Base-by-base conservation (phyloP, 1,284 basidiomycete genomes). In the Cryptococcus amylolentus region DNA sequence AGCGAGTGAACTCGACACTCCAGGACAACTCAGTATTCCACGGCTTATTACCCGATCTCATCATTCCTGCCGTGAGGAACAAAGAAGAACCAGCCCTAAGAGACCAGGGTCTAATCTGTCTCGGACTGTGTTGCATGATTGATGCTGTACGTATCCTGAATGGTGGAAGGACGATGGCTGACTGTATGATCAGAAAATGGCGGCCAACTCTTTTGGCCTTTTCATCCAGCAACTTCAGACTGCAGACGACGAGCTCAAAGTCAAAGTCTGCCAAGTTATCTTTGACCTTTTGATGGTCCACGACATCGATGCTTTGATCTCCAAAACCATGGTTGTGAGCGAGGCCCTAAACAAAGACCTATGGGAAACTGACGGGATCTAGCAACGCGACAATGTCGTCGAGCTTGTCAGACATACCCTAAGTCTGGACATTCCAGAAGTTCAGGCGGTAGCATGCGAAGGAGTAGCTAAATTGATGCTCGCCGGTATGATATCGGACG, bases 11-110 rank as follows among this genome's bases (percentile, higher is more conserved):
- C 65, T 86, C 89, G 88, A 88, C 85, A 1, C 86, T 98, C 59
- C 90, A 95, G 71, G 93, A 97, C 66, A 95, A 98, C 76, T 91
- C 91, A 2, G 93, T 90, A 0, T 80, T 98, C 47, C 88, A 95
- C 69, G 95, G 95, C 37, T 83, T 98, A 39, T 80, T 98, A 2
- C 84, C 86, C 2, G 91, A 97, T 67, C 80, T 98, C 26, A 91
- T 98, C 64, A 84, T 96, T 35, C 95, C 95, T 0, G 86, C 91
- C 1, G 89, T 98, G 37, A 86, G 87, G 67, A 84, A 89, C 61
- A 95, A 93, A 75, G 73, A 75, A 18, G 89, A 95, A 60, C 81
- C 88, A 2, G 80, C 81, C 0, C 82, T 98, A 47, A 84, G 94
- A 37, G 91, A 95, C 77, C 87, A 89, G 65, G 95, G 92, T 0